phyloP scores from a whole-genome alignment of 2,329 filamentous ascomycete species.

The Sordariomycetes sp. region DNA sequence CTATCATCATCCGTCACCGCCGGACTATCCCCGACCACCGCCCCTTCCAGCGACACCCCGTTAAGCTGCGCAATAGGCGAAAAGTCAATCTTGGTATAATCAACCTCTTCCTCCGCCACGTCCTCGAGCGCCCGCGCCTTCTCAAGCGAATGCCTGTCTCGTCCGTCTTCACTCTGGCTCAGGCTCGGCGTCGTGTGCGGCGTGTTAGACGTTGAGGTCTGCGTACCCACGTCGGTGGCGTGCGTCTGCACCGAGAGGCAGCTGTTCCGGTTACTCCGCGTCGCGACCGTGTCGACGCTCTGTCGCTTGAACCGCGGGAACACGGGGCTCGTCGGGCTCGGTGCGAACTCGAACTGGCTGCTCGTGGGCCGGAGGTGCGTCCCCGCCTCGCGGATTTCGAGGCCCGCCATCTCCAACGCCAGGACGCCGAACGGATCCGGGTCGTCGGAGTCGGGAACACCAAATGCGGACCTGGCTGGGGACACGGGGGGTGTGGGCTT shows the following conservation, averaged over 20 bases:
- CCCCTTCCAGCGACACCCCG: constrained; percentile 20
- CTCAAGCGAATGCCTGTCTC: constrained; percentile 25
- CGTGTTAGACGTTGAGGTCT: constrained; percentile 41
- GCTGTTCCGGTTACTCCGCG: constrained; percentile 55
- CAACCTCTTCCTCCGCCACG: constrained; percentile 32
- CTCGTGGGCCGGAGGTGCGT: constrained; percentile 54
- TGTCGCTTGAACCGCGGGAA: constrained; percentile 44
- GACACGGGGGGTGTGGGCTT: constrained; percentile 15
- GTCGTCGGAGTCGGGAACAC: constrained; percentile 65
- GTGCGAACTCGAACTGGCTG: constrained; percentile 73
- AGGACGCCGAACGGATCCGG: constrained; percentile 87
- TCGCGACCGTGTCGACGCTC: constrained; percentile 53
- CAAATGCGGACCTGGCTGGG: constrained; percentile 45
- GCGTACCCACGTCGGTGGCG: constrained; percentile 56
- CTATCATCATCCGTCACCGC: constrained; percentile 7
- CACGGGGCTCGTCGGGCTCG: constrained; percentile 63
- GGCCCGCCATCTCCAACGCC: constrained; percentile 77
- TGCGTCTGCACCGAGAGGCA: constrained; percentile 60
- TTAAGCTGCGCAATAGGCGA: constrained; percentile 32
- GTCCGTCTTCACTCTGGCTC: constrained; percentile 38
- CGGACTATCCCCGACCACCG: constrained; percentile 7
- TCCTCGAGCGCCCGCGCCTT: constrained; percentile 21
- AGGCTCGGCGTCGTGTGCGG: constrained; percentile 41
- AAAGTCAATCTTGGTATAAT: constrained; percentile 46
- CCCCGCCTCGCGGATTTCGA: constrained; percentile 86